These are phyloP conservation scores for Aeschynomene evenia DNA, from an alignment of 306 rosid species.

Conservation along the genomic window DNA sequence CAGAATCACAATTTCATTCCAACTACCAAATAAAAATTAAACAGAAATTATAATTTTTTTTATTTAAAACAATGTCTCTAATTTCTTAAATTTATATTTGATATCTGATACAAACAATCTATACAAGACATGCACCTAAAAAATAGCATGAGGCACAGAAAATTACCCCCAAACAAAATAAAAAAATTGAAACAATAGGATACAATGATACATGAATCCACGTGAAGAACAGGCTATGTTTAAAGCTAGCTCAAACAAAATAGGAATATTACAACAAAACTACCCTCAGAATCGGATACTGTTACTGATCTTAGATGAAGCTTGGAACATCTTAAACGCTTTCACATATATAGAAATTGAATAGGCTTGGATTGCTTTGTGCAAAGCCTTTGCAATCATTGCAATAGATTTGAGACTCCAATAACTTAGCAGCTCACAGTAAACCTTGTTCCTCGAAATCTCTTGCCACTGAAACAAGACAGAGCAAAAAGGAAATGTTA, in stretches of 20 bases:
- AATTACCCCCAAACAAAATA: not conserved
- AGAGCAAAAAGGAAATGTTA: not conserved
- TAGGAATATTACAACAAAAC: slow-evolving; percentile 13
- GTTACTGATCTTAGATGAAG: not conserved
- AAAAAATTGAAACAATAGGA: not conserved
- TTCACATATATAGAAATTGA: slow-evolving; percentile 19
- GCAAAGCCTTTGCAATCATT: slow-evolving; percentile 28
- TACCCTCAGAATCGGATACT: not conserved
- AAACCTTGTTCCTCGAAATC: slow-evolving; percentile 52
- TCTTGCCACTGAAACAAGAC: slow-evolving; percentile 53
- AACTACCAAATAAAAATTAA: not conserved
- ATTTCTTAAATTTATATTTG: not conserved
- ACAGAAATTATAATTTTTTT: not conserved
- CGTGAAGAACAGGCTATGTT: not conserved
- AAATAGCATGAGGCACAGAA: not conserved
- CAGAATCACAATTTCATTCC: not conserved
- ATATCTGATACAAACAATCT: slow-evolving; percentile 1
- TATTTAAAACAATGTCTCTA: not conserved
- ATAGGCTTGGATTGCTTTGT: slow-evolving; percentile 30
- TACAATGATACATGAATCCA: not conserved
- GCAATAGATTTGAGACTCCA: slow-evolving; percentile 34
- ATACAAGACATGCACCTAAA: slow-evolving; percentile 3
- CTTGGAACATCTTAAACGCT: slow-evolving; percentile 21
- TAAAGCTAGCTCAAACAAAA: slow-evolving; percentile 8
- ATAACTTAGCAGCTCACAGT: slow-evolving; percentile 39